These are phyloP conservation scores for Fusarium tanahbumbuense DNA, from an alignment of 2,329 filamentous ascomycete species.

Conservation along the genomic window DNA sequence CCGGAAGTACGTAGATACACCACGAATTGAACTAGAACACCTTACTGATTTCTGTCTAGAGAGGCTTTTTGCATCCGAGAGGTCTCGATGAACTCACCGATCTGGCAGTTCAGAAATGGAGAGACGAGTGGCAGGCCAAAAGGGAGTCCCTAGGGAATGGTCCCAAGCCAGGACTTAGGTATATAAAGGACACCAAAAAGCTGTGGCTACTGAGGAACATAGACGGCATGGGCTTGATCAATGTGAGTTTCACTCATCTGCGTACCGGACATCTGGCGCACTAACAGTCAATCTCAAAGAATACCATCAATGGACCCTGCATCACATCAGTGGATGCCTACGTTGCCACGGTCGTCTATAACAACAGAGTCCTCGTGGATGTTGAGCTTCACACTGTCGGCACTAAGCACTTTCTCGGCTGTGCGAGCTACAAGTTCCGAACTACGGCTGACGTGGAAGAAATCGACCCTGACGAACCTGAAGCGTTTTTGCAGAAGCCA, in stretches of 20 bases:
- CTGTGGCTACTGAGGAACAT: not conserved
- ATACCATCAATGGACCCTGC: conserved; percentile 43
- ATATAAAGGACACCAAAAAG: not conserved
- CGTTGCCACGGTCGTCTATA: conserved; percentile 5
- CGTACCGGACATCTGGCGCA: not conserved
- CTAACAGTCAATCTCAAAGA: conserved; percentile 24
- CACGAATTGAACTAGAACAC: not conserved
- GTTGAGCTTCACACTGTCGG: conserved; percentile 43
- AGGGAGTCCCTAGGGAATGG: not conserved
- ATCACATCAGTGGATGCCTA: conserved; percentile 42
- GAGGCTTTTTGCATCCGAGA: not conserved
- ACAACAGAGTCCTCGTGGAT: conserved; percentile 9
- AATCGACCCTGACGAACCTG: not conserved
- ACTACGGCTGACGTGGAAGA: not conserved
- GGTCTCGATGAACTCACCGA: conserved; percentile 12
- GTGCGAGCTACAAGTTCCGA: conserved; percentile 3
- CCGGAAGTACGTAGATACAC: conserved; percentile 13
- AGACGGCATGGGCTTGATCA: conserved; percentile 24
- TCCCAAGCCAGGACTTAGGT: not conserved
- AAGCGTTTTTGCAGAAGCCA: not conserved
- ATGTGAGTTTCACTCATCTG: conserved; percentile 27
- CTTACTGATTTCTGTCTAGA: conserved; percentile 1
- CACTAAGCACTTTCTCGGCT: conserved; percentile 39
- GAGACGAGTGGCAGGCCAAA: not conserved
- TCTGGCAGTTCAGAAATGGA: not conserved